phyloP scores from a whole-genome alignment of 2,329 filamentous ascomycete species.

The Fusarium chaquense region DNA sequence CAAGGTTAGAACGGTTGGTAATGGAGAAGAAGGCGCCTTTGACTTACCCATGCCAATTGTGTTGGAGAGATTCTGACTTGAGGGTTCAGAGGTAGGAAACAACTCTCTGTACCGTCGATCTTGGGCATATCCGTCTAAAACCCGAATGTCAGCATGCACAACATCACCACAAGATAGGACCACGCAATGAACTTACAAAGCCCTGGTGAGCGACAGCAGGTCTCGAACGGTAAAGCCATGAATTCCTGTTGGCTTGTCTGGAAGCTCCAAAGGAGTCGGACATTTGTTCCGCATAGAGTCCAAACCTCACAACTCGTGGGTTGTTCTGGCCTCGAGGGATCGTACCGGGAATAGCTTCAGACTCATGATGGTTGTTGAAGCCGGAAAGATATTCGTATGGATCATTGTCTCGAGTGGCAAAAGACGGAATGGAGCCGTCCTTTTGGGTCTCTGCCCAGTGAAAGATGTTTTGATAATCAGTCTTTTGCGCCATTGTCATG shows the following conservation, averaged over 20 bases:
- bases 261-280: slow-evolving; percentile 54
- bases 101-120: slow-evolving; percentile 44
- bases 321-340: slow-evolving; percentile 61
- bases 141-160: not conserved
- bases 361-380: slow-evolving; percentile 62
- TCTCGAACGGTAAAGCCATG: slow-evolving; percentile 48
- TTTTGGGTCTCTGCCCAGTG: slow-evolving; percentile 72
- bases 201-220: slow-evolving; percentile 52
- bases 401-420: slow-evolving; percentile 56
- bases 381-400: slow-evolving; percentile 67
- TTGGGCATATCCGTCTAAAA: slow-evolving; percentile 41
- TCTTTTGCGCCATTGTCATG: slow-evolving; percentile 11
- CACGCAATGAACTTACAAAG: slow-evolving; percentile 24
- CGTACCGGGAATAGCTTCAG: slow-evolving; percentile 60
- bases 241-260: slow-evolving; percentile 49
- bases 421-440: slow-evolving; percentile 66
- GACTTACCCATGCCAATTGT: slow-evolving; percentile 43
- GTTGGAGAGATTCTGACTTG: slow-evolving; percentile 42
- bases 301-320: slow-evolving; percentile 56
- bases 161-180: accelerated
- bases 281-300: slow-evolving; percentile 58
- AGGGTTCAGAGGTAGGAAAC: slow-evolving; percentile 43
- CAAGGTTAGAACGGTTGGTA: accelerated
- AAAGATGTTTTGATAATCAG: slow-evolving; percentile 64
- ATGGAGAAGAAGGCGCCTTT: accelerated